A percentile compares a stretch with the other conserved stretches of the same genome.
Conservation (phyloP, 345 rosid genomes). For the Tarenaya hassleriana region DNA sequence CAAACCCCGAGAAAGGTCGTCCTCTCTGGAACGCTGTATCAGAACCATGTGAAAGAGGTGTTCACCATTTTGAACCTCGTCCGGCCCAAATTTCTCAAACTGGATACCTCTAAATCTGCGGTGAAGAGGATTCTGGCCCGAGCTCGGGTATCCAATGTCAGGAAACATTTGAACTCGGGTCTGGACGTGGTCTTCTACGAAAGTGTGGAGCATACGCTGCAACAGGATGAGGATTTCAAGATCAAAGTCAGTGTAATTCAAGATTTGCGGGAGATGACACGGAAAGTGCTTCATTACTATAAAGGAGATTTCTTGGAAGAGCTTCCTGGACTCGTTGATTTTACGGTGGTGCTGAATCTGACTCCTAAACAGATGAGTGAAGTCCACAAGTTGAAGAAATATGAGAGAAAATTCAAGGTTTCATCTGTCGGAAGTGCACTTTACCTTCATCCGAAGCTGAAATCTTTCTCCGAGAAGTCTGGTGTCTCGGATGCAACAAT, state of each 20-base stretch:
- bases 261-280: conserved; percentile 91
- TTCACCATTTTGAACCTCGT: conserved; percentile 85
- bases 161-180: conserved; percentile 39
- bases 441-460: conserved; percentile 66
- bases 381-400: conserved; percentile 45
- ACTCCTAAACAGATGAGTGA: conserved; percentile 55
- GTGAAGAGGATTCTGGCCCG: conserved; percentile 63
- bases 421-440: conserved; percentile 65
- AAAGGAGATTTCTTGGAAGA: conserved; percentile 96
- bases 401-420: conserved; percentile 50
- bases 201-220: conserved; percentile 69
- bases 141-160: conserved; percentile 43
- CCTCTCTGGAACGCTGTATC: conserved; percentile 92
- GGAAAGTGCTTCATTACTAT: conserved; percentile 82
- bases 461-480: conserved; percentile 30
- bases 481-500: conserved; percentile 19
- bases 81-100: conserved; percentile 71
- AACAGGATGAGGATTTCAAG: conserved; percentile 57
- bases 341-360: conserved; percentile 67
- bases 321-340: conserved; percentile 92
- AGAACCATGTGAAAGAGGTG: conserved; percentile 90
- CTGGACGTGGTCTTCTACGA: conserved; percentile 58
- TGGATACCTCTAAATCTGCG: conserved; percentile 47
- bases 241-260: conserved; percentile 61
- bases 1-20: conserved; percentile 88